Evolutionary conservation across 495 filamentous ascomycete species (phyloP).

Genomic region (Penicillium alfredii): DNA sequence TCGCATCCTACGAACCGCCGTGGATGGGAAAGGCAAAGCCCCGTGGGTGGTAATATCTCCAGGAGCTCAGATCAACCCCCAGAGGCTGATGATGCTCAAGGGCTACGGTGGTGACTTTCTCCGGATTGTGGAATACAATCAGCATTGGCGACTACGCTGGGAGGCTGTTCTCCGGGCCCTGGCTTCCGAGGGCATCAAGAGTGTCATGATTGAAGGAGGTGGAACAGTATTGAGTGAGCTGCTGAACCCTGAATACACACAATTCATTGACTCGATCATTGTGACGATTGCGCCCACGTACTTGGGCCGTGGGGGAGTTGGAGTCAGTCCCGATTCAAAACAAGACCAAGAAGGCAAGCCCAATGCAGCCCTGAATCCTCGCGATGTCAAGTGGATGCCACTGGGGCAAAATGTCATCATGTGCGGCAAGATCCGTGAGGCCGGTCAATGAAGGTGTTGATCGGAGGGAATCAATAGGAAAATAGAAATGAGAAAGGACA

Average conservation of each 20-base stretch:
- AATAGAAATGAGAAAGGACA: no score
- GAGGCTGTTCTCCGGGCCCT: conserved; percentile 53
- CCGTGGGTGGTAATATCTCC: conserved; percentile 62
- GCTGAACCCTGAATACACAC: conserved; percentile 52
- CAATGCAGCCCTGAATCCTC: conserved; percentile 55
- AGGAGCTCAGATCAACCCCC: conserved; percentile 42
- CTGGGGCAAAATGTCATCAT: conserved; percentile 74
- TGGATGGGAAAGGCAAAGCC: conserved; percentile 60
- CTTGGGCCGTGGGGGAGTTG: conserved; percentile 71
- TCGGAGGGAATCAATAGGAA: no score
- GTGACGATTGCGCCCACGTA: conserved; percentile 82
- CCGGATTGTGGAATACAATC: conserved; percentile 44
- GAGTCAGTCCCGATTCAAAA: conserved; percentile 56
- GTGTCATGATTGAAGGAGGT: conserved; percentile 87
- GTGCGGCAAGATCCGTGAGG: conserved; percentile 51
- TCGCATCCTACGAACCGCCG: conserved; percentile 59
- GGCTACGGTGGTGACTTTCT: conserved; percentile 46
- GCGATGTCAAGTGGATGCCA: conserved; percentile 63
- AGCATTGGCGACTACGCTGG: conserved; percentile 54
- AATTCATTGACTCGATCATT: conserved; percentile 65
- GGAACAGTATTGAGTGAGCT: conserved; percentile 72
- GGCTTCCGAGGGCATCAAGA: conserved; percentile 55
- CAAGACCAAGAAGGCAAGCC: conserved; percentile 43
- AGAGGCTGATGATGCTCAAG: conserved; percentile 41
- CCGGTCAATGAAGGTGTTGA: no score